A percentile compares a stretch with the other conserved stretches of the same genome.
Conservation (phyloP, 2,329 filamentous ascomycete genomes). For the Pochonia chlamydosporia region DNA sequence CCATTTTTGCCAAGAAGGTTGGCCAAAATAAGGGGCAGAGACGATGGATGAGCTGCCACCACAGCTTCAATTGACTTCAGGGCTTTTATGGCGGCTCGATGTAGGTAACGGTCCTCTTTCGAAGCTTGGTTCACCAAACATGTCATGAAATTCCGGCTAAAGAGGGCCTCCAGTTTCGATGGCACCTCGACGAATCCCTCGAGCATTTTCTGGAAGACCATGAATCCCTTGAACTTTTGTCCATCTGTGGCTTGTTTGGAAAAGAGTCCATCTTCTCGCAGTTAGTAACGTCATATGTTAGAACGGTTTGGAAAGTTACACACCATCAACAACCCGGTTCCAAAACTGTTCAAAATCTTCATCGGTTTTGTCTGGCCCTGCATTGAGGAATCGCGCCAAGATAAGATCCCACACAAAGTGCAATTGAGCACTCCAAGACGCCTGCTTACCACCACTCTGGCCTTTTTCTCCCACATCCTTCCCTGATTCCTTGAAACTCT, state of each 20-base stretch:
- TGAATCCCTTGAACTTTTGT: slow-evolving; percentile 87
- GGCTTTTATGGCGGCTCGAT: slow-evolving; percentile 71
- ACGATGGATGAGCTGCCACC: slow-evolving; percentile 53
- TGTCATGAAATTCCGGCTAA: slow-evolving; percentile 77
- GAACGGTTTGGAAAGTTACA: slow-evolving; percentile 25
- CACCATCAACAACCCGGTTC: slow-evolving; percentile 80
- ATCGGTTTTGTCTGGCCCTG: slow-evolving; percentile 24
- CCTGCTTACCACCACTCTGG: slow-evolving; percentile 50
- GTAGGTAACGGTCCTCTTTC: slow-evolving; percentile 70
- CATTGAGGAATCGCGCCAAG: slow-evolving; percentile 46
- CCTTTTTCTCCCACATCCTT: slow-evolving; percentile 37
- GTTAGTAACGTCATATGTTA: slow-evolving; percentile 15
- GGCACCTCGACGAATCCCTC: slow-evolving; percentile 41
- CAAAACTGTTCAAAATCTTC: slow-evolving; percentile 71
- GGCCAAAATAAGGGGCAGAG: slow-evolving; percentile 55
- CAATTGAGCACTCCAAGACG: slow-evolving; percentile 72
- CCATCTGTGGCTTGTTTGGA: slow-evolving; percentile 75
- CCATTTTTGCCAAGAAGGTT: slow-evolving; percentile 66
- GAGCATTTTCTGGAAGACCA: slow-evolving; percentile 75
- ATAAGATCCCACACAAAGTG: slow-evolving; percentile 87
- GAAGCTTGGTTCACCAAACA: slow-evolving; percentile 80
- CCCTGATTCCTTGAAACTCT: slow-evolving; percentile 53
- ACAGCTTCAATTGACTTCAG: slow-evolving; percentile 64
- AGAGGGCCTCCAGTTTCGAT: slow-evolving; percentile 52
- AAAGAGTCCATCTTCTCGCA: slow-evolving; percentile 67